A percentile compares a stretch with the other conserved stretches of the same genome.
These are phyloP conservation scores for Acacia acuminata DNA, from an alignment of 306 rosid species.

Conservation along the genomic window DNA sequence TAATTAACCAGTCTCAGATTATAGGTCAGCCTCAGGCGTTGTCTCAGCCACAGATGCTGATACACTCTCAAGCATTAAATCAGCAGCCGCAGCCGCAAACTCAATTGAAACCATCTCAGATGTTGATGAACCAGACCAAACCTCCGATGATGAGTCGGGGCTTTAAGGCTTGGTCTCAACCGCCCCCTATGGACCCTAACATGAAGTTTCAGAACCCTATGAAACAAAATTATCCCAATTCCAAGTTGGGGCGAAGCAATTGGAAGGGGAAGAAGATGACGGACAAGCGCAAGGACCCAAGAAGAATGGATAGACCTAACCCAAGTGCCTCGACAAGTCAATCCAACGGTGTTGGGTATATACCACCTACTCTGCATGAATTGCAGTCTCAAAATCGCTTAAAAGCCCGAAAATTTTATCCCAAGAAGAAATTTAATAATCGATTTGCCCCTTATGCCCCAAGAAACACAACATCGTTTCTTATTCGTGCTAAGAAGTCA, in stretches of 20 bases:
- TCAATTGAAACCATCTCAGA: constrained; percentile 44
- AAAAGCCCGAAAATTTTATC: constrained; percentile 80
- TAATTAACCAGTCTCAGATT: constrained; percentile 37
- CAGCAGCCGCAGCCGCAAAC: constrained; percentile 32
- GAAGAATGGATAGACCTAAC: constrained; percentile 57
- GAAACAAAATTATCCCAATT: constrained; percentile 33
- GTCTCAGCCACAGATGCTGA: constrained; percentile 41
- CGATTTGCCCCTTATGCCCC: constrained; percentile 96
- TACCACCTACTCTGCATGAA: constrained; percentile 77
- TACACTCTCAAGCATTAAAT: constrained; percentile 40
- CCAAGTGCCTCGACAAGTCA: constrained; percentile 15
- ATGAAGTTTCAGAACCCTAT: constrained; percentile 49
- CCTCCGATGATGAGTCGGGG: constrained; percentile 55
- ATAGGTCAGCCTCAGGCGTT: constrained; percentile 28
- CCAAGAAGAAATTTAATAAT: constrained; percentile 77
- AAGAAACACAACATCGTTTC: constrained; percentile 86
- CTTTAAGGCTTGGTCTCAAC: constrained; percentile 52
- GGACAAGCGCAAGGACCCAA: constrained; percentile 64
- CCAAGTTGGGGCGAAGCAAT: constrained; percentile 55
- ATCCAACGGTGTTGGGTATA: constrained; percentile 40
- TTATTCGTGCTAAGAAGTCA: constrained; percentile 82
- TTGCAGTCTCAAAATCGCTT: constrained; percentile 89
- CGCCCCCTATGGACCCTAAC: constrained; percentile 47
- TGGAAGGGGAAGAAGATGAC: constrained; percentile 79
- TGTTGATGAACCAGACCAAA: constrained; percentile 45